Evolutionary conservation across 345 rosid genomes (phyloP).

Genomic region (Clarkia xantiana): DNA sequence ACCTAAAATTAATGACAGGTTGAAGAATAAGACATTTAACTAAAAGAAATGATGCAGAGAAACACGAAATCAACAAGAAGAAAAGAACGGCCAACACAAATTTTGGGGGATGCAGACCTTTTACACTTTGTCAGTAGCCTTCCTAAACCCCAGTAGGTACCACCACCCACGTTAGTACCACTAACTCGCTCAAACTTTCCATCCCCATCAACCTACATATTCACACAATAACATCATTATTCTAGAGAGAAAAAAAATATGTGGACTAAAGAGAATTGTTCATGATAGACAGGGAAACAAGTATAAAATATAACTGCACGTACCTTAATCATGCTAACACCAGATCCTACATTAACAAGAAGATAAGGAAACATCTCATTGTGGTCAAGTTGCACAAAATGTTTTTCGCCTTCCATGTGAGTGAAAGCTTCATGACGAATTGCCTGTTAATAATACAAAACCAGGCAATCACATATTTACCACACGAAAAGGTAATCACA

Average conservation of each 20-base stretch:
- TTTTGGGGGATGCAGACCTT: conserved; percentile 28
- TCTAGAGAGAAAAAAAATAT: conserved; percentile 1
- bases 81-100: conserved; percentile 8
- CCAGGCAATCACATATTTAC: neutral
- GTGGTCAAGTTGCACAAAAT: conserved; percentile 83
- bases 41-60: conserved; percentile 1
- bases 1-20: conserved; percentile 1
- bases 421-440: conserved; percentile 99
- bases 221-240: conserved; percentile 7
- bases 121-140: conserved; percentile 86
- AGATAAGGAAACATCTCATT: conserved; percentile 96
- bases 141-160: conserved; percentile 98
- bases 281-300: neutral
- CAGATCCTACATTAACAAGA: conserved; percentile 95
- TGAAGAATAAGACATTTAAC: conserved; percentile 5
- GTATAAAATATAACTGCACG: neutral
- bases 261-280: neutral
- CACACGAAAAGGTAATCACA: too few species aligned
- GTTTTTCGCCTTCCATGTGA: conserved; percentile 85
- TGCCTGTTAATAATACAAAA: conserved; percentile 39
- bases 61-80: conserved; percentile 1
- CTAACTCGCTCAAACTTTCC: conserved; percentile 96
- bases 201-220: conserved; percentile 76
- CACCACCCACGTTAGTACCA: conserved; percentile 98
- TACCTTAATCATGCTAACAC: conserved; percentile 99